phyloP scores from a whole-genome alignment of 1,139 yeast genomes.

The Pichia sp. region DNA sequence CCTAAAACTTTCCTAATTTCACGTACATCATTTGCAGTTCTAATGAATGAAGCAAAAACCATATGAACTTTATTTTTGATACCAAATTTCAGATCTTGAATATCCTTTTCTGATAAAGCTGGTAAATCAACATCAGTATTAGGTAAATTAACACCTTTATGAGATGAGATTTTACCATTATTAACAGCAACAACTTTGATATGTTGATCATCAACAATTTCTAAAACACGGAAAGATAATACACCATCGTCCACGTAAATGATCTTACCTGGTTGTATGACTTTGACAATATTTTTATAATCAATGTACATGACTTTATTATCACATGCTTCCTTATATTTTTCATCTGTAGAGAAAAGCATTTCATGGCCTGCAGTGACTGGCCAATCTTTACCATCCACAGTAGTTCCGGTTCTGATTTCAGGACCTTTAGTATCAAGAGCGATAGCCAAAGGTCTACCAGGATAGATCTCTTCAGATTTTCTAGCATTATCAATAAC shows the following conservation, averaged over 20 bases:
- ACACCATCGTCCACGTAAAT: constrained; percentile 98
- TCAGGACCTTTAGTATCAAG: constrained; percentile 99
- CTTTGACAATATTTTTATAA: constrained; percentile 94
- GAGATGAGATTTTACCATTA: constrained; percentile 92
- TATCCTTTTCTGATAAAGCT: constrained; percentile 94
- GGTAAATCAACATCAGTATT: constrained; percentile 99
- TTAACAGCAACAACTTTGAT: constrained; percentile 83
- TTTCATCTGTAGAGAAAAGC: constrained; percentile 87
- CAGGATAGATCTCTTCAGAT: constrained; percentile 83
- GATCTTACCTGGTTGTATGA: constrained; percentile 76
- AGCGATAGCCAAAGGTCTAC: constrained; percentile 97
- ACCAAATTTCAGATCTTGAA: constrained; percentile 85
- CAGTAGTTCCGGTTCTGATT: constrained; percentile 96
- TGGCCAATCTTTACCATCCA: constrained; percentile 70
- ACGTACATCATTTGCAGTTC: constrained; percentile 84
- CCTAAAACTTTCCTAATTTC: constrained; percentile 93
- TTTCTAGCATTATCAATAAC: constrained; percentile 94
- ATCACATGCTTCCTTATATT: constrained; percentile 63
- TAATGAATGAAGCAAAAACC: constrained; percentile 97
- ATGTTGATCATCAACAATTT: constrained; percentile 70
- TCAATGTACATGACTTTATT: constrained; percentile 82
- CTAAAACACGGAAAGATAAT: constrained; percentile 84
- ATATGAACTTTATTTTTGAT: constrained; percentile 95
- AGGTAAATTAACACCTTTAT: constrained; percentile 99
- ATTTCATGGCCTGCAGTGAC: constrained; percentile 81